Evolutionary conservation across 768 basidiomycete species (phyloP), one percentile per base, ranked within the genome.

Genomic region (Suillus tomentosus): DNA sequence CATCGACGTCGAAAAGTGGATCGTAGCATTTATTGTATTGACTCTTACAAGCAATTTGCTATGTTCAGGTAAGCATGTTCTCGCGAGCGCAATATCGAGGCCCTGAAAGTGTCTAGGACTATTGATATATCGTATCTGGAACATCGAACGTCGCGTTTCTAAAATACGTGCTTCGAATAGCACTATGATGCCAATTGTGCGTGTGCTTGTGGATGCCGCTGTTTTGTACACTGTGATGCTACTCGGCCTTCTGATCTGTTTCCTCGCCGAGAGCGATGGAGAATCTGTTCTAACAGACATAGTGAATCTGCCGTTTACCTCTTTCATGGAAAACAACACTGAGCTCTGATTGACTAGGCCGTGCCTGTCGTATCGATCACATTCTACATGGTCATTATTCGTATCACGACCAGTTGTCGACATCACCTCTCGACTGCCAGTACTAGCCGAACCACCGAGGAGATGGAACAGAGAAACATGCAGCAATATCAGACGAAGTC

Each of bases 201-300:
- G 59, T 22, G 42, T 62, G 11, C 59, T 64, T 27, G 31, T 62
- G 24, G 64, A 65, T 39, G 61, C 64, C 8, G 61, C 51, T 9
- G 45, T 40, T 37, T 22, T 64, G 53, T 62, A 64, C 31, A 62
- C 64, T 14, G 64, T 62, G 19, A 19, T 61, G 39, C 61, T 65
- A 4, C 37, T 65, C 39, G 24, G 53, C 61, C 19, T 51, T 27
- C 61, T 65, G 7, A 22, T 65, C 7, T 62, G 64, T 34, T 65
- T 65, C 40, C 5, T 54, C 19, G 13, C 19, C 19, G 10, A 2
- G 11, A 54, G 1, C 34, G 42, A n/a, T 19, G 63, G 63, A 27
- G 48, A 64, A 31, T 61, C 48, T 42, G 50, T 64, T 51, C 14
- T 64, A 17, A 37, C 48, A 9, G 63, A 64, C 34, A 61, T 64